Conservation (phyloP, 768 basidiomycete genomes). For the Leucocoprinus birnbaumii region DNA sequence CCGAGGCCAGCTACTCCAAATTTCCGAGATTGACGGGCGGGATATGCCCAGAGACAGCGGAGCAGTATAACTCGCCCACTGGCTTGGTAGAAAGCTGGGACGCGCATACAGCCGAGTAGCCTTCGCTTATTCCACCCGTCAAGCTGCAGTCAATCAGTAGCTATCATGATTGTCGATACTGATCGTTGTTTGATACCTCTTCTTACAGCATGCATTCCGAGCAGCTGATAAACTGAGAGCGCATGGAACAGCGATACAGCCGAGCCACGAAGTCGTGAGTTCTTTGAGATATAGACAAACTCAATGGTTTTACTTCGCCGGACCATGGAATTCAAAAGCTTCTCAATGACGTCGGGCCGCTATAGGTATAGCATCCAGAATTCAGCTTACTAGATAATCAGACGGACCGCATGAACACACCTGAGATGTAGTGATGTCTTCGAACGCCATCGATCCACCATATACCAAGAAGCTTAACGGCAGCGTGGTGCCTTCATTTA, state of each 20-base stretch:
- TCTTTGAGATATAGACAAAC: not conserved
- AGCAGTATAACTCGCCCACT: no score
- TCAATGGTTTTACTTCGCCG: not conserved
- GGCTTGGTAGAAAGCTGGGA: no score
- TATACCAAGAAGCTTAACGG: not conserved
- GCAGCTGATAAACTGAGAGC: not conserved
- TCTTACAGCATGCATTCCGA: not conserved
- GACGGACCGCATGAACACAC: not conserved
- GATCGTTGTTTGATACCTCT: not conserved
- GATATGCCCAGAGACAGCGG: no score
- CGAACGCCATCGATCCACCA: no score
- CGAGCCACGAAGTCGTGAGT: not conserved
- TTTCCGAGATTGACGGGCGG: no score
- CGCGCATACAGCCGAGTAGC: no score
- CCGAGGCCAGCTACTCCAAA: no score
- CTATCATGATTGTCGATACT: not conserved
- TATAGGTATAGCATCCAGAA: not conserved
- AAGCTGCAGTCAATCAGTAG: not conserved
- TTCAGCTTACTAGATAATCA: not conserved
- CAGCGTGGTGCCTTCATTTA: not conserved
- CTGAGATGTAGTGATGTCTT: no score
- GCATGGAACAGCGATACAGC: not conserved
- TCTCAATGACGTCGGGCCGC: not conserved
- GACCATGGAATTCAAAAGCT: not conserved
- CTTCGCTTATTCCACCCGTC: no score